Percentiles rank a stretch among this genome's conserved stretches.
phyloP scores from a whole-genome alignment of 2,329 filamentous ascomycete genomes.

The Stemphylium lycopersici region DNA sequence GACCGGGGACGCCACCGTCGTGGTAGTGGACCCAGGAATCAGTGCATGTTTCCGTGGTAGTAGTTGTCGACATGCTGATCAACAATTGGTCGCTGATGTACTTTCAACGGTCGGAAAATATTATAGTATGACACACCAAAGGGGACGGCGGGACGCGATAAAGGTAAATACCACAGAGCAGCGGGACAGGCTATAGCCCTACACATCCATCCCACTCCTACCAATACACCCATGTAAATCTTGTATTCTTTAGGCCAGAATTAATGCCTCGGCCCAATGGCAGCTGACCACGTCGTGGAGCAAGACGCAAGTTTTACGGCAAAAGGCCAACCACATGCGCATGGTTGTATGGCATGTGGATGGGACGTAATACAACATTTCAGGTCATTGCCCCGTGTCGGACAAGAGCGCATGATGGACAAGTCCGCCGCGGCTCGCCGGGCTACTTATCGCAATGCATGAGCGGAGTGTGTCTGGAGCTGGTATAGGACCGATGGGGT shows the following conservation, averaged over 20 bases:
- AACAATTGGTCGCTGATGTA: not conserved
- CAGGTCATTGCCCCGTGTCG: not conserved
- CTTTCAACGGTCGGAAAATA: not conserved
- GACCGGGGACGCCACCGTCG: conserved; percentile 38
- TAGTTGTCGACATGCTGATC: conserved; percentile 20
- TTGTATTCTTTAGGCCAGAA: not conserved
- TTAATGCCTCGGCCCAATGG: conserved; percentile 3
- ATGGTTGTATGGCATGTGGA: not conserved
- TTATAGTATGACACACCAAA: not conserved
- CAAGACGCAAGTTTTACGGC: not conserved
- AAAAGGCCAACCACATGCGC: conserved; percentile 4
- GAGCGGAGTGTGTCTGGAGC: not conserved
- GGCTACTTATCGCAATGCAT: not conserved
- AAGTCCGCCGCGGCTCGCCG: conserved; percentile 3
- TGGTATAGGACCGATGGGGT: conserved; percentile 9
- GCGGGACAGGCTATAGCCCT: conserved; percentile 10
- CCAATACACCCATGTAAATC: not conserved
- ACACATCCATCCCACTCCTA: not conserved
- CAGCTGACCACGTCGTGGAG: conserved; percentile 9
- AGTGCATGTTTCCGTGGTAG: conserved; percentile 15
- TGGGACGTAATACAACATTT: conserved; percentile 4
- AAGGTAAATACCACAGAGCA: conserved; percentile 3
- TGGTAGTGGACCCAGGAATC: conserved; percentile 38
- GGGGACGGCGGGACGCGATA: not conserved
- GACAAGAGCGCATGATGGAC: conserved; percentile 14